A percentile compares a stretch with the other conserved stretches of the same genome.
These are phyloP conservation scores for Trichoderma lentiforme DNA, from an alignment of 2,329 filamentous ascomycete genomes.

Conservation along the genomic window DNA sequence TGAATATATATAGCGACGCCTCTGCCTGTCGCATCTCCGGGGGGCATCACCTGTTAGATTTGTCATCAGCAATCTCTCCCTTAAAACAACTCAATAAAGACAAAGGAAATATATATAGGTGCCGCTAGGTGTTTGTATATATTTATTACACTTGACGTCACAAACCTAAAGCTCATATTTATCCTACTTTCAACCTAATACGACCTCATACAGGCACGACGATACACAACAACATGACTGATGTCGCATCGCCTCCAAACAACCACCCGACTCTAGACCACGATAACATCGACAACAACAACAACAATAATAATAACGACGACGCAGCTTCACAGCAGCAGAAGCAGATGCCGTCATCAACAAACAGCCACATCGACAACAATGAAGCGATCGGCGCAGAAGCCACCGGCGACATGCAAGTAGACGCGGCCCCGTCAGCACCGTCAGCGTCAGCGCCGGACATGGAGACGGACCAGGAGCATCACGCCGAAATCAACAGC, in stretches of 20 bases:
- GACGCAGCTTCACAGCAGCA: neutral
- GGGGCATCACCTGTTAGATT: constrained; percentile 13
- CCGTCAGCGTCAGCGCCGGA: neutral
- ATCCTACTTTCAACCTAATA: neutral
- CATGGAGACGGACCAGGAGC: neutral
- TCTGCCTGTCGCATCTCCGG: neutral
- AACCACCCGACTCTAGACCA: neutral
- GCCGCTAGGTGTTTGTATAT: neutral
- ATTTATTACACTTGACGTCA: neutral
- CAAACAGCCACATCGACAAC: neutral
- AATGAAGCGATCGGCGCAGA: neutral
- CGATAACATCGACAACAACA: neutral
- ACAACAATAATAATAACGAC: neutral
- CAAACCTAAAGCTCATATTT: neutral
- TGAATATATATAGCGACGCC: neutral
- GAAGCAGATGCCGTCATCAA: neutral
- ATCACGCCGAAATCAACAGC: neutral
- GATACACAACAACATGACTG: neutral
- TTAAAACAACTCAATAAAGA: neutral
- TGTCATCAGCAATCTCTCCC: constrained; percentile 8
- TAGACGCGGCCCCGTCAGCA: neutral
- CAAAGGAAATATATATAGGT: neutral
- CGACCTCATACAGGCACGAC: neutral
- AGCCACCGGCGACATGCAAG: neutral
- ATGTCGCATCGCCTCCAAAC: constrained; percentile 3